Conservation (phyloP, 2,329 filamentous ascomycete genomes). For the Microascus cirrosus region DNA sequence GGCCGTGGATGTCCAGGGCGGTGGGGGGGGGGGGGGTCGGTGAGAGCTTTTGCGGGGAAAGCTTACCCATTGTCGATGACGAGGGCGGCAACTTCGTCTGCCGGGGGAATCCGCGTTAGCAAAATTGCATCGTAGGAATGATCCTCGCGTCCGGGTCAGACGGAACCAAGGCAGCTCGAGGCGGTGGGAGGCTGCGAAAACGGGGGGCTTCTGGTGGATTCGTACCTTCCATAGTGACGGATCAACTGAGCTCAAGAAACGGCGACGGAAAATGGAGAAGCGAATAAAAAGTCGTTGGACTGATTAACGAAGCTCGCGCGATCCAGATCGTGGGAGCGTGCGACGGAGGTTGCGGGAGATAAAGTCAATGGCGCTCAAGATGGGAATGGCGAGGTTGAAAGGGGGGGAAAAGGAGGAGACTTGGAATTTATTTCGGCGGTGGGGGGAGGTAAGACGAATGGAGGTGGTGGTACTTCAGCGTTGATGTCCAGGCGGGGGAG, state of each 20-base stretch:
- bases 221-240: slow-evolving; percentile 56
- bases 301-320: slow-evolving; percentile 11
- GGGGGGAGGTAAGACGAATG: slow-evolving; percentile 7
- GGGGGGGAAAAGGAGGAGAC: slow-evolving; percentile 12
- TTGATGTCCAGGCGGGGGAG: slow-evolving; percentile 1
- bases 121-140: slow-evolving; percentile 5
- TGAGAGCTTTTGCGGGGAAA: slow-evolving; percentile 12
- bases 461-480: neutral
- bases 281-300: slow-evolving; percentile 6
- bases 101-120: slow-evolving; percentile 34
- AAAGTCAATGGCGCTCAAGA: slow-evolving; percentile 7
- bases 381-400: slow-evolving; percentile 9
- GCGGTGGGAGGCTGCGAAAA: neutral
- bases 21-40: slow-evolving; percentile 22
- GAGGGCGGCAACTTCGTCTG: slow-evolving; percentile 99
- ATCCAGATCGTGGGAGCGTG: slow-evolving; percentile 11
- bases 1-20: slow-evolving; percentile 14
- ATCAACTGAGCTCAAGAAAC: slow-evolving; percentile 7
- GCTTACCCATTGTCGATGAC: slow-evolving; percentile 99
- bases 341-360: slow-evolving; percentile 4
- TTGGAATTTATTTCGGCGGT: slow-evolving; percentile 7
- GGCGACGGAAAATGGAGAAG: slow-evolving; percentile 6
- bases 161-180: neutral
- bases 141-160: neutral
- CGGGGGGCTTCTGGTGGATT: slow-evolving; percentile 11